Conservation (phyloP, 2,329 filamentous ascomycete species). For the Cordyceps sp. region DNA sequence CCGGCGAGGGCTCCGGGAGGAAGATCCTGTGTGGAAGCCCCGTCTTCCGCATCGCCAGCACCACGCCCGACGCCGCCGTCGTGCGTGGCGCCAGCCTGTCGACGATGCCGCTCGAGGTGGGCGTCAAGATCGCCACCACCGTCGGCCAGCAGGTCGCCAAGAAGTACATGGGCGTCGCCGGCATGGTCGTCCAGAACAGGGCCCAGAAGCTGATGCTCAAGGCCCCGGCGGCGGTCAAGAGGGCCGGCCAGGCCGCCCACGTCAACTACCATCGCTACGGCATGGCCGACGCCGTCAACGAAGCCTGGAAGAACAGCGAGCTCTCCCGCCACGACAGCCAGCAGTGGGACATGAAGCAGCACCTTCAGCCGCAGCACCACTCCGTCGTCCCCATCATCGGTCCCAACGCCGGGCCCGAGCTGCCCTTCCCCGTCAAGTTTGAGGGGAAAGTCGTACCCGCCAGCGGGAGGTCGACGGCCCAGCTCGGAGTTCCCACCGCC, state of each 20-base stretch:
- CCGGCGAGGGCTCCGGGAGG: constrained; percentile 19
- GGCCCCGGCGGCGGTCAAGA: constrained; percentile 11
- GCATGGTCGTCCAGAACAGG: constrained; percentile 21
- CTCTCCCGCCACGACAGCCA: too few relatives aligned
- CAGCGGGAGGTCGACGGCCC: constrained; percentile 19
- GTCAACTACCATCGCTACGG: constrained; percentile 16
- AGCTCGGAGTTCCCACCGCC: constrained; percentile 34
- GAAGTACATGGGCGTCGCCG: constrained; percentile 21
- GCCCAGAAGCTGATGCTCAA: constrained; percentile 15
- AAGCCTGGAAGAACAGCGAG: constrained; percentile 22
- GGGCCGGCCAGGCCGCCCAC: constrained; percentile 23
- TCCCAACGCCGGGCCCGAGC: constrained; percentile 29
- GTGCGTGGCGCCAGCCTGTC: constrained; percentile 47
- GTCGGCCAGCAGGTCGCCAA: constrained; percentile 28
- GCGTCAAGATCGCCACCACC: constrained; percentile 37
- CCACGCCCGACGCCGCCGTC: constrained; percentile 41
- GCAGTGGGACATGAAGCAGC: constrained; percentile 11
- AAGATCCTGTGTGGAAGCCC: constrained; percentile 49
- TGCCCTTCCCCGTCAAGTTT: constrained; percentile 37
- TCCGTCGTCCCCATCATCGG: constrained; percentile 25
- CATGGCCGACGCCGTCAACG: constrained; percentile 9
- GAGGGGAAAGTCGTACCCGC: constrained; percentile 28
- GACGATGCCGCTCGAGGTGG: constrained; percentile 50
- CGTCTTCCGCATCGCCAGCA: constrained; percentile 52
- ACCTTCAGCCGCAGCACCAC: constrained; percentile 17